A percentile compares a stretch with the other conserved stretches of the same genome.
These are phyloP conservation scores for Coemansia brasiliensis DNA, from an alignment of 192 early-diverging fungal species.

Conservation along the genomic window DNA sequence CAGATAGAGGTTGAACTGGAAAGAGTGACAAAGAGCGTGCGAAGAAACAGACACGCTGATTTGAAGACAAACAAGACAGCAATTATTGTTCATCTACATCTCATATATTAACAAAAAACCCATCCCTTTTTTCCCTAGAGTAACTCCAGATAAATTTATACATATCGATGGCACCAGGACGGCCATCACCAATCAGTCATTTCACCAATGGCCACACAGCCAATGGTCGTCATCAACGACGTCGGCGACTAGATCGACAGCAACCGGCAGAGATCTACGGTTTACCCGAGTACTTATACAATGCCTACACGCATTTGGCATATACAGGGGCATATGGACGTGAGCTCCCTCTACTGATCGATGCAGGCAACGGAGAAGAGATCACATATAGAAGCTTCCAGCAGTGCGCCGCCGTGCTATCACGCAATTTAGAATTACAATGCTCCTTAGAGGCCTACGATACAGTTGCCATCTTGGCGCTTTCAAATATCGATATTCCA, in stretches of 20 bases:
- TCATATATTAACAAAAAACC: too few species aligned
- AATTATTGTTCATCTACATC: too few species aligned
- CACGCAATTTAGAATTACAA: constrained; percentile 13
- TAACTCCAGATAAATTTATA: too few species aligned
- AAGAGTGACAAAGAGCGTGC: too few species aligned
- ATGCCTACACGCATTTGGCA: constrained; percentile 17
- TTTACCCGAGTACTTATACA: constrained; percentile 33
- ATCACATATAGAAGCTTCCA: constrained; percentile 18
- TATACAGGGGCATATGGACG: not conserved
- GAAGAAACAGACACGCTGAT: too few species aligned
- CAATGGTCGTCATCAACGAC: constrained; percentile 2
- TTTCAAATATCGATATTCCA: constrained; percentile 29
- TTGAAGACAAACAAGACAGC: too few species aligned
- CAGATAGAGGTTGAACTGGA: too few species aligned
- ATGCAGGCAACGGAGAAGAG: constrained; percentile 12
- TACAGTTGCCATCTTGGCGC: constrained; percentile 22
- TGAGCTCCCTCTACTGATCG: constrained; percentile 19
- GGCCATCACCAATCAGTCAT: constrained; percentile 8
- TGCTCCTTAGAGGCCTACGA: constrained; percentile 5
- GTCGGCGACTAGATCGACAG: constrained; percentile 1
- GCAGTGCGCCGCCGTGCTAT: constrained; percentile 6
- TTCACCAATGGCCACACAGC: constrained; percentile 3
- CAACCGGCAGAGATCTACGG: constrained; percentile 9
- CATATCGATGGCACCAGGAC: constrained; percentile 23
- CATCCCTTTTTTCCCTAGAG: too few species aligned